phyloP scores from a whole-genome alignment of 176 grass and related monocot genomes.

The Oryza glaberrima region DNA sequence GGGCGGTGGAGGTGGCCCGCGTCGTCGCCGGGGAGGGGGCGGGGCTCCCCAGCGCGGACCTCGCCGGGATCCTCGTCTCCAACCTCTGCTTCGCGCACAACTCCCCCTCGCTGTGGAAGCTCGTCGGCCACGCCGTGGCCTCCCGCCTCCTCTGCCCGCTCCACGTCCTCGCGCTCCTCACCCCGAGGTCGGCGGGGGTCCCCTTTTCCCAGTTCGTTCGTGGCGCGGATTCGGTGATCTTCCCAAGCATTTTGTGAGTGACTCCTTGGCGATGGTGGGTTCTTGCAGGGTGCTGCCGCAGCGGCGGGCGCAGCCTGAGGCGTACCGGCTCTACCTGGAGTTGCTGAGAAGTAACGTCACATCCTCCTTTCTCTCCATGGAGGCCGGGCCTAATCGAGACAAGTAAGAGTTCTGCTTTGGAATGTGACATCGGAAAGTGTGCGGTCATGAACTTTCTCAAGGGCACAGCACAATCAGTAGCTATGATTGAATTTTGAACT shows the following conservation, averaged over 20 bases:
- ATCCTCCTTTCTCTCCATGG: constrained; percentile 40
- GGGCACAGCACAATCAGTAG: not conserved
- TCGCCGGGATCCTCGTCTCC: constrained; percentile 83
- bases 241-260: not conserved
- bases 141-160: constrained; percentile 71
- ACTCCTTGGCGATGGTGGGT: not conserved
- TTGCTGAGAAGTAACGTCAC: constrained; percentile 63
- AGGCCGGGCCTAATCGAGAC: constrained; percentile 58
- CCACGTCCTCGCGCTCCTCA: constrained; percentile 92
- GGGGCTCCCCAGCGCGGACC: constrained; percentile 63
- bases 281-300: constrained; percentile 75
- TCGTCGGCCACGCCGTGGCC: constrained; percentile 78
- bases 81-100: constrained; percentile 93
- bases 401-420: constrained; percentile 51
- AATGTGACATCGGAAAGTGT: not conserved
- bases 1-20: constrained; percentile 64
- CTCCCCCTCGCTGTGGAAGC: constrained; percentile 91
- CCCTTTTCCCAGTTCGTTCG: not conserved
- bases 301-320: constrained; percentile 79
- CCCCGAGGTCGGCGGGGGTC: constrained; percentile 48
- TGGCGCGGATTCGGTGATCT: not conserved
- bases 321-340: constrained; percentile 85
- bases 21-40: constrained; percentile 60
- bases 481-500: not conserved
- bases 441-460: not conserved